phyloP scores from a whole-genome alignment of 257 asterid species.

The Vinca minor region DNA sequence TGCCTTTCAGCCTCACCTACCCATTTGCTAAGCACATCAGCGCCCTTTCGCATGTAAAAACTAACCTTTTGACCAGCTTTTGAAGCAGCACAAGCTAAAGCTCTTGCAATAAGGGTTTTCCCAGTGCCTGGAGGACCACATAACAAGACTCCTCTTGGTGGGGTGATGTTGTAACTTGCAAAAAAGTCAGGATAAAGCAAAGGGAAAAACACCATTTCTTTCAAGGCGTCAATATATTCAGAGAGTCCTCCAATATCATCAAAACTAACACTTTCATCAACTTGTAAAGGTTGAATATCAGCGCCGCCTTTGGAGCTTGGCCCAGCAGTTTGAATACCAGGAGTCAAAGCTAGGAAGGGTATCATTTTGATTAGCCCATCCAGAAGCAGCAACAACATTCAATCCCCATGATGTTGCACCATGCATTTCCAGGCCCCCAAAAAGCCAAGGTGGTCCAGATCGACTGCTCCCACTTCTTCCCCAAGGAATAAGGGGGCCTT shows the following conservation, averaged over 20 bases:
- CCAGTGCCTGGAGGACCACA: slow-evolving; percentile 99
- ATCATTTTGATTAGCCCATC: slow-evolving; percentile 95
- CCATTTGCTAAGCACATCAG: slow-evolving; percentile 99
- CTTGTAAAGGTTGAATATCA: slow-evolving; percentile 95
- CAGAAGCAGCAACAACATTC: slow-evolving; percentile 89
- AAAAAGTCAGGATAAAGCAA: slow-evolving; percentile 87
- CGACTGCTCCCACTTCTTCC: slow-evolving; percentile 83
- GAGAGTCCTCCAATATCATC: slow-evolving; percentile 98
- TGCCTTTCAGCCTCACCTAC: slow-evolving; percentile 99
- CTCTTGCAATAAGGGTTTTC: slow-evolving; percentile 91
- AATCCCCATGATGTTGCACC: slow-evolving; percentile 80
- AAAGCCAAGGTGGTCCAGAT: slow-evolving; percentile 83
- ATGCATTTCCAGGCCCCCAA: slow-evolving; percentile 86
- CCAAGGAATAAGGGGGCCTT: slow-evolving; percentile 92
- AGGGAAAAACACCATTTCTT: slow-evolving; percentile 98
- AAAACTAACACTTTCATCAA: slow-evolving; percentile 83
- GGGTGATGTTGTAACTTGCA: slow-evolving; percentile 91
- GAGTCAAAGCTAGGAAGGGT: slow-evolving; percentile 53
- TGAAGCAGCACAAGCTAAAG: slow-evolving; percentile 95
- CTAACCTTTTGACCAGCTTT: slow-evolving; percentile 99
- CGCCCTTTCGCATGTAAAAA: slow-evolving; percentile 97
- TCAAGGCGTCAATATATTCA: slow-evolving; percentile 86
- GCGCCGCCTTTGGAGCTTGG: slow-evolving; percentile 99
- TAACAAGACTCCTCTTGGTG: slow-evolving; percentile 93
- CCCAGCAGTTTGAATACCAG: slow-evolving; percentile 95